These are phyloP conservation scores for Suillus occidentalis DNA, from an alignment of 768 basidiomycete species.

Conservation along the genomic window DNA sequence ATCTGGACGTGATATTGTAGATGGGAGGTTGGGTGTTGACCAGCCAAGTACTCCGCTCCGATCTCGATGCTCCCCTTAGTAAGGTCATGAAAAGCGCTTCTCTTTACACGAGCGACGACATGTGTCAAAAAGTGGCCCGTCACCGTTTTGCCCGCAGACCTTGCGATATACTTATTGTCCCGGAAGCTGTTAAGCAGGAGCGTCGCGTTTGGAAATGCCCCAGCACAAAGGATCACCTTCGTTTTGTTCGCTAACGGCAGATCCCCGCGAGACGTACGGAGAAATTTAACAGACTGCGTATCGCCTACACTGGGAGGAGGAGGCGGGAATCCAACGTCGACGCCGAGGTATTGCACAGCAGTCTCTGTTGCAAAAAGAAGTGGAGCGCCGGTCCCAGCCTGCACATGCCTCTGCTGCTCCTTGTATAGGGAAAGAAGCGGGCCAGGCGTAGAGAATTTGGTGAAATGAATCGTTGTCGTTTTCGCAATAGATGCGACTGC, in stretches of 20 bases:
- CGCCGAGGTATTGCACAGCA: slow-evolving; percentile 13
- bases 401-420: slow-evolving; percentile 14
- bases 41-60: neutral
- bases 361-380: slow-evolving; percentile 18
- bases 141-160: slow-evolving; percentile 17
- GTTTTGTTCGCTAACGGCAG: slow-evolving; percentile 15
- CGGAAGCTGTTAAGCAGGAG: slow-evolving; percentile 18
- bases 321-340: slow-evolving; percentile 10
- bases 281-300: slow-evolving; percentile 3
- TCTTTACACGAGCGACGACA: slow-evolving; percentile 10
- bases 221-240: slow-evolving; percentile 22
- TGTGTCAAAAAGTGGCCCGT: slow-evolving; percentile 20
- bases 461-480: slow-evolving; percentile 14
- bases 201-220: slow-evolving; percentile 20
- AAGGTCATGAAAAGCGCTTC: neutral
- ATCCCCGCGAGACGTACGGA: slow-evolving; percentile 19
- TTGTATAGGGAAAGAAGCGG: slow-evolving; percentile 16
- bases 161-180: slow-evolving; percentile 4
- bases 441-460: slow-evolving; percentile 21
- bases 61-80: neutral
- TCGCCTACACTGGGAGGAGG: slow-evolving; percentile 5
- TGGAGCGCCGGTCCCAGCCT: slow-evolving; percentile 12
- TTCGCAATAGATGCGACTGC: slow-evolving; percentile 17
- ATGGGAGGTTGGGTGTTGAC: neutral
- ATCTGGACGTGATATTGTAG: slow-evolving; percentile 8